Evolutionary conservation across 2,329 filamentous ascomycete species (phyloP), one percentile per base, ranked within the genome.

Genomic region (Colletotrichum spaethianum): DNA sequence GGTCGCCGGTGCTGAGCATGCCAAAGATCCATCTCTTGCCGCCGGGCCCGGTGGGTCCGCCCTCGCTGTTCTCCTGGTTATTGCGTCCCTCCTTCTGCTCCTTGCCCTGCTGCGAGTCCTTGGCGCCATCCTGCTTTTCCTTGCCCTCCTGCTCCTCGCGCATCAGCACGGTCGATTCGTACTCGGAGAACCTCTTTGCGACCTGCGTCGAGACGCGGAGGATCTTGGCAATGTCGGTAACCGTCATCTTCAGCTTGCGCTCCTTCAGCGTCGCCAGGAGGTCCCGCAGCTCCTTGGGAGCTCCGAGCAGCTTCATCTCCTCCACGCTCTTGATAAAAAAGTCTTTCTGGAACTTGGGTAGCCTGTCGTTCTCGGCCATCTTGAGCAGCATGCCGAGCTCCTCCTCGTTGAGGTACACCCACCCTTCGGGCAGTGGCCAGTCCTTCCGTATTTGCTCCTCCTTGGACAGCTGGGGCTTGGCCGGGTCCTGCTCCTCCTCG

Each of bases 231-330:
- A 90, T 89, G 14, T 86, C 80, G 79, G 83, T 77, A 84, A 74
- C 44, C 50, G 55, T 67, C 55, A 85, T 79, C 75, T 76, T 76
- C 38, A 79, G 73, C 0, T 76, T 83, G 74, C 86, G 86, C 62
- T 90, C 86, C 80, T 92, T 88, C 63, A 93, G 87, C 74, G 88
- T 87, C 46, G 81, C 78, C 52, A 90, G 80, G 71, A 90, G 77
- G 48, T 92, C 87, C 66, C 89, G 87, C 23, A 94, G 82, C 78
- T 94, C 93, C 28, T 83, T 77, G 1, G 94, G 93, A 20, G 94
- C 89, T 12, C 94, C 94, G 52, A 91, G 86, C 72, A 87, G 86
- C 82, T 91, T 90, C 73, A 96, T 87, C 36, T 87, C 84, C 73
- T 88, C 83, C n/a, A 93, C 82, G 11, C 91, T 86, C 59, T 89